Evolutionary conservation across 345 rosid genomes (phyloP), one percentile per base, ranked within the genome.

Genomic region (Cardamine occulta): DNA sequence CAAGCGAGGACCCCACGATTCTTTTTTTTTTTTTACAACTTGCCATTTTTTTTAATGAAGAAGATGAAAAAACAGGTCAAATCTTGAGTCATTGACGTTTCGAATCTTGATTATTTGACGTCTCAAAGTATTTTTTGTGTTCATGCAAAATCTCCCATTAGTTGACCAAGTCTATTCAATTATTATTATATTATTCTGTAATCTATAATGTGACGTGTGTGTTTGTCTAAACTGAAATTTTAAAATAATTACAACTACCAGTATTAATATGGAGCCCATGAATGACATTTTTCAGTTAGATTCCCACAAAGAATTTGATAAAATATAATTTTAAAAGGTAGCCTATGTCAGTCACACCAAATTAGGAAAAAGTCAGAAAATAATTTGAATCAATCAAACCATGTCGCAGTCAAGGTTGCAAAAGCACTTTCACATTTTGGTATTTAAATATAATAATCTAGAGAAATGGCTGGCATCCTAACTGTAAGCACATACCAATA

Each of bases 391-490:
- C 40, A 51, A 72, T 60, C 73, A 72, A 72, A 72, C 58, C 68
- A 64, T 77, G 73, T 77, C 73, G 56, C 56, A 48, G 42, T 77
- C 80, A 48, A 59, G n/a, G 67, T 65, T 57, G 35, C 67, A 48
- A 71, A 64, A 64, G 65, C 68, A 77, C 5, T 70, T 60, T 52
- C 37, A 44, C 32, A 31, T 31, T 44, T 62, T 26, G n/a, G 49
- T 77, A 47, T 54, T 17, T 64, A 45, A 26, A 12, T 8, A 19
- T 56, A 6, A 31, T 48, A 37, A 37, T 37, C 0, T 8, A 11
- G 2, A 26, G 12, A 52, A 69, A 53, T 18, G n/a, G 70, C 34
- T 76, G 68, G 52, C 45, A 60, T 60, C 74, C 74, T 52, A 53
- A 53, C 21, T 61, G 63, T n/a, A 54, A 55, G 37, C 56, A 69